Conservation (phyloP, 2,329 filamentous ascomycete species). For the Microsporum audouinii region DNA sequence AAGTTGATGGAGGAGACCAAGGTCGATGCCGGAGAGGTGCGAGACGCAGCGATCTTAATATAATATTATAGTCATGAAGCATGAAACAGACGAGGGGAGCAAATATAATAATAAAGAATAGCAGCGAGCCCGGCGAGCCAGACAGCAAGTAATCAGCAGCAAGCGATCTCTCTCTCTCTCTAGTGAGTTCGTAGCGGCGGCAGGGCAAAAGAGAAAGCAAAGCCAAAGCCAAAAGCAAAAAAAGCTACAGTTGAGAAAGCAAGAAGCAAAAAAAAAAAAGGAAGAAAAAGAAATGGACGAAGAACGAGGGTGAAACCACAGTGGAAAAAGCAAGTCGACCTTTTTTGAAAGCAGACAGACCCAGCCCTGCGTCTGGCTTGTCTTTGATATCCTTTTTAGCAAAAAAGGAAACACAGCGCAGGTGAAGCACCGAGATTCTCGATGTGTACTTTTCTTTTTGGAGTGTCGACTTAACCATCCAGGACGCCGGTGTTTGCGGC, state of each 20-base stretch:
- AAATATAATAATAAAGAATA: neutral
- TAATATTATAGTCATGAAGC: conserved; percentile 2
- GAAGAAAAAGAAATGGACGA: conserved; percentile 1
- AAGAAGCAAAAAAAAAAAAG: neutral
- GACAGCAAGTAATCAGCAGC: neutral
- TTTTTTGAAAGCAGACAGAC: neutral
- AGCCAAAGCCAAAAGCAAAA: conserved; percentile 3
- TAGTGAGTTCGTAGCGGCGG: neutral
- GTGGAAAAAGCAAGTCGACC: neutral
- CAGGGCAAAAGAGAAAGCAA: conserved; percentile 3
- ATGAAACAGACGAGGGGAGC: conserved; percentile 4
- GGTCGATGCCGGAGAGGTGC: neutral
- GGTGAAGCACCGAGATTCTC: neutral
- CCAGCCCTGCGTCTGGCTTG: neutral
- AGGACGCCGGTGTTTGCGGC: neutral
- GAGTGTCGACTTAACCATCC: neutral
- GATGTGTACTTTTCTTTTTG: neutral
- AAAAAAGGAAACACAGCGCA: neutral
- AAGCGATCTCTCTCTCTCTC: neutral
- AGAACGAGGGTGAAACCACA: conserved; percentile 2
- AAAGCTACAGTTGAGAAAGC: conserved; percentile 3
- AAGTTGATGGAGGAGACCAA: neutral
- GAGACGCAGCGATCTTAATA: neutral
- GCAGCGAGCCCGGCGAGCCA: neutral
- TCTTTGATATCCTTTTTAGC: neutral